These are phyloP conservation scores for Mycena leptocephala DNA, from an alignment of 768 basidiomycete genomes.

Conservation along the genomic window DNA sequence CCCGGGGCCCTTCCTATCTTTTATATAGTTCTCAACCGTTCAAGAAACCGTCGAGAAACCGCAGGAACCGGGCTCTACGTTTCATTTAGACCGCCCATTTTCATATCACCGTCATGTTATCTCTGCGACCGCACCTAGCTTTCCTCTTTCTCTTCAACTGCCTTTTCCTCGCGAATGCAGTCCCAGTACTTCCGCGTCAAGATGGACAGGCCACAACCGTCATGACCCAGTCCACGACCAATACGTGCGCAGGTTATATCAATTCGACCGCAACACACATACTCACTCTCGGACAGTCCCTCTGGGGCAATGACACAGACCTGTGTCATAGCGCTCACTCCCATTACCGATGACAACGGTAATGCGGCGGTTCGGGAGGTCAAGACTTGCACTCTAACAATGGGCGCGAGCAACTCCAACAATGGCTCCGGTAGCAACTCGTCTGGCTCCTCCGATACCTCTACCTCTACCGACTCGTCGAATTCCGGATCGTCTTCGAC, in stretches of 20 bases:
- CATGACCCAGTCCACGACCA: conserved; percentile 59
- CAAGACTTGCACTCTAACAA: conserved; percentile 63
- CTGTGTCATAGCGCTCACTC: conserved; percentile 74
- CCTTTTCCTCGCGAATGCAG: conserved; percentile 56
- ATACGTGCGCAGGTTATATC: conserved; percentile 58
- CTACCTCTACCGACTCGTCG: conserved; percentile 18
- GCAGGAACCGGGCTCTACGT: conserved; percentile 67
- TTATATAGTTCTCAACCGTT: conserved; percentile 51
- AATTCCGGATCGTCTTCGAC: conserved; percentile 7
- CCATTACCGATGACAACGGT: conserved; percentile 66
- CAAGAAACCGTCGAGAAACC: conserved; percentile 59
- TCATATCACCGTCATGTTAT: conserved; percentile 55
- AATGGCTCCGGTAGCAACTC: conserved; percentile 19
- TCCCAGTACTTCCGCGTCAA: conserved; percentile 51
- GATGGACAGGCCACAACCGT: conserved; percentile 50
- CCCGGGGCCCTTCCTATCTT: conserved; percentile 66
- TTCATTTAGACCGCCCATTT: conserved; percentile 45
- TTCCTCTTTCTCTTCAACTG: conserved; percentile 58
- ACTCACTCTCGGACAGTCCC: conserved; percentile 52
- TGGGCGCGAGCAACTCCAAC: conserved; percentile 37
- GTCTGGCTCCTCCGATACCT: conserved; percentile 10
- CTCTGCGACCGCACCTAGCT: conserved; percentile 48
- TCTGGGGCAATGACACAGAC: conserved; percentile 70
- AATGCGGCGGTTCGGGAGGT: conserved; percentile 68
- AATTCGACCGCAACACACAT: conserved; percentile 20